These are phyloP conservation scores for Pythium monospermum DNA, from an alignment of 352 stramenopile genomes.

Conservation along the genomic window DNA sequence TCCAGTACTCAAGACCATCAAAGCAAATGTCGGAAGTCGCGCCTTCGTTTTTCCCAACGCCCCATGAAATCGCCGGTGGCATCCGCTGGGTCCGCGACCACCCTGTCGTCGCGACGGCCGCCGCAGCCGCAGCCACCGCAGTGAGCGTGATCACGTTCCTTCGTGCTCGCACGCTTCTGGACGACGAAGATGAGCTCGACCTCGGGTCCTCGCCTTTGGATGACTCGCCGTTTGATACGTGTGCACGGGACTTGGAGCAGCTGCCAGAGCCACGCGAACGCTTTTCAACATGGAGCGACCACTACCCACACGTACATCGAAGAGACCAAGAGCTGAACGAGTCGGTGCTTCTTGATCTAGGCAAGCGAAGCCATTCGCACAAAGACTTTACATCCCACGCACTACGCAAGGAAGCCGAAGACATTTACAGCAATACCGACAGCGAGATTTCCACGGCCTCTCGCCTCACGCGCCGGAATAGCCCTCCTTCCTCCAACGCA, in stretches of 20 bases:
- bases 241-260: conserved; percentile 4
- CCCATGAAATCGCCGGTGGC: conserved; percentile 68
- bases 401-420: conserved; percentile 26
- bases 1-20: too few relatives aligned
- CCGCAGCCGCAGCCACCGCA: conserved; percentile 56
- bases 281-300: conserved; percentile 27
- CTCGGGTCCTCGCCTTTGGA: not conserved
- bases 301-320: conserved; percentile 13
- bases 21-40: conserved; percentile 64
- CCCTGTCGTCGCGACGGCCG: conserved; percentile 63
- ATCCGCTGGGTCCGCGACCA: conserved; percentile 70
- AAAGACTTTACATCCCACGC: conserved; percentile 16
- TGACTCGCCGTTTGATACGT: not conserved
- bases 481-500: conserved; percentile 17
- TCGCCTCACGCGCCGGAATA: conserved; percentile 27
- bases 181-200: conserved; percentile 20
- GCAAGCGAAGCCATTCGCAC: conserved; percentile 7
- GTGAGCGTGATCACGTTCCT: conserved; percentile 70
- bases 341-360: not conserved
- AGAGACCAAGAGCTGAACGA: not conserved
- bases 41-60: conserved; percentile 78
- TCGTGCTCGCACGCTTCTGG: conserved; percentile 5
- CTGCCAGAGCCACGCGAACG: conserved; percentile 16
- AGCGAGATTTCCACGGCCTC: conserved; percentile 48
- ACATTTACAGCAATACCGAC: conserved; percentile 61